Base-by-base conservation (phyloP, 306 rosid genomes). In the Cucurbita argyrosperma region DNA sequence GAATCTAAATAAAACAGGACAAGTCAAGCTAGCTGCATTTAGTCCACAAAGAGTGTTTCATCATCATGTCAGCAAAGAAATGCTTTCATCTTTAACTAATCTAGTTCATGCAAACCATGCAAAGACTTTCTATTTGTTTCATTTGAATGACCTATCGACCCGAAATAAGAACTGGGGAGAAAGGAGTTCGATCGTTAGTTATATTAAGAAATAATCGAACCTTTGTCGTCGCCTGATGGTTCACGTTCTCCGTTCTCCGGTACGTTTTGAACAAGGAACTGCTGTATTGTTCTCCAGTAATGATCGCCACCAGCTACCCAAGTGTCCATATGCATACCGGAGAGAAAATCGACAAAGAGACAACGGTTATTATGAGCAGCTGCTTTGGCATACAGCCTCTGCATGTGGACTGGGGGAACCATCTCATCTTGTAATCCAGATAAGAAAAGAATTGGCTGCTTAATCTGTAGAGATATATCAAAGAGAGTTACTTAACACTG, bases 261-360 rank as follows among this genome's bases (percentile, higher is more conserved):
- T 71, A 77, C 87, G 79, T 87, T 83, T 67, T 87, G 78, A 75
- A 79, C 84, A 64, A 95, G 76, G 80, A 95, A 95, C 79, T 84
- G 84, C 76, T 77, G 90, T 78, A 91, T 53, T 72, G 99, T 84
- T 82, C 83, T 85, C 99, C 99, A 95, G 79, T 95, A 95, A 10
- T 76, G 75, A 73, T 89, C 99, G 45, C 99, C 99, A 79, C 99
- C 99, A 45, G 90, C 61, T 14, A 82, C 66, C 99, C 99, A 95
- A 72, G 99, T 91, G 80, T 95, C 96, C 99, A 95, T 95, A 81
- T 95, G 99, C 99, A 91, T 95, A 71, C 99, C 99, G 6, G 83
- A 80, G 52, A 97, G 96, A 81, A 95, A 89, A 8, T 95, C 97
- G 74, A 82, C 89, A 78, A 91, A 91, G 59, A 62, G 82, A 77